Percentiles rank a stretch among this genome's conserved stretches.
These are phyloP conservation scores for Trichoderma arundinaceum DNA, from an alignment of 2,329 filamentous ascomycete species.

Conservation along the genomic window DNA sequence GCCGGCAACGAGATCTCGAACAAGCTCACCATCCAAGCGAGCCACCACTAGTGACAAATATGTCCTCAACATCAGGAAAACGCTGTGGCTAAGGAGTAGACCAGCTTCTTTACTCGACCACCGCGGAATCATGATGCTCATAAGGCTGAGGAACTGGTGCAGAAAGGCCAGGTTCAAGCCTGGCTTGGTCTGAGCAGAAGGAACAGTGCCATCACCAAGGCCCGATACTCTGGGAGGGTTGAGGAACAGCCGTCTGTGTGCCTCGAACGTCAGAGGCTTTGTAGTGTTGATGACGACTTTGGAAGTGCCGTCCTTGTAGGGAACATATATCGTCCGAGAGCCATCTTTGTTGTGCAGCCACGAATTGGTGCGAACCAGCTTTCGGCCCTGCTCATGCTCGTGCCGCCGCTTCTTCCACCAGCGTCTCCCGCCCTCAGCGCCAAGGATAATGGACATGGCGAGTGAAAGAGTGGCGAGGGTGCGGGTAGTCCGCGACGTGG, in stretches of 20 bases:
- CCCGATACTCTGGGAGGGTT: constrained; percentile 86
- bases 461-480: constrained; percentile 79
- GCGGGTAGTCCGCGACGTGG: constrained; percentile 72
- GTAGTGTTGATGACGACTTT: constrained; percentile 92
- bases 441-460: constrained; percentile 76
- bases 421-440: constrained; percentile 77
- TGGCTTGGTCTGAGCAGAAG: constrained; percentile 88
- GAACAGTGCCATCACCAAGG: constrained; percentile 74
- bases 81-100: constrained; percentile 82
- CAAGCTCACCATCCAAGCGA: constrained; percentile 91
- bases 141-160: constrained; percentile 92
- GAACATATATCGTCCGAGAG: constrained; percentile 91
- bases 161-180: constrained; percentile 94
- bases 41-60: constrained; percentile 95
- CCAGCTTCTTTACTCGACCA: constrained; percentile 97
- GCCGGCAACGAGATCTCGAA: constrained; percentile 92
- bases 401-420: constrained; percentile 76
- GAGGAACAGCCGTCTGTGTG: constrained; percentile 88
- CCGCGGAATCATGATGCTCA: constrained; percentile 96
- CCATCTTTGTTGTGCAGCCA: constrained; percentile 94
- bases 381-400: constrained; percentile 82
- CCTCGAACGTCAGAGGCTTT: constrained; percentile 93
- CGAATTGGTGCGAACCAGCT: constrained; percentile 87
- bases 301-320: constrained; percentile 83
- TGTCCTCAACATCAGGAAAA: constrained; percentile 89